Evolutionary conservation across 768 basidiomycete species (phyloP).

Genomic region (Punctularia strigosozonata): DNA sequence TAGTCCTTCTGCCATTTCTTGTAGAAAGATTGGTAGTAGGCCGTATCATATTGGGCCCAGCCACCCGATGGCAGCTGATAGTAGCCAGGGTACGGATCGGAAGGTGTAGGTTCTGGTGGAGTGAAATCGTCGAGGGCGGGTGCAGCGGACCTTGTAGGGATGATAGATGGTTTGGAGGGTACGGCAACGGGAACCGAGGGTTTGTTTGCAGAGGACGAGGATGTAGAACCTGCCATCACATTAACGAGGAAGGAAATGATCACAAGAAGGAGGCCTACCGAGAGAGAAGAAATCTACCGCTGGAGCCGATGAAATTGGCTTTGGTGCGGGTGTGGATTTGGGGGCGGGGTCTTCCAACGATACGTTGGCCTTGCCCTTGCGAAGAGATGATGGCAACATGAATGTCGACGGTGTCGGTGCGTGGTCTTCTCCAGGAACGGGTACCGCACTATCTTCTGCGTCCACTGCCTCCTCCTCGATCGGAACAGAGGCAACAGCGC

Average conservation of each 20-base stretch:
- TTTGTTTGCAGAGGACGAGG: conserved; percentile 12
- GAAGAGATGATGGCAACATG: conserved; percentile 49
- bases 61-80: conserved; percentile 72
- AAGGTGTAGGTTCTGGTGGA: conserved; percentile 61
- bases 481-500: conserved; percentile 11
- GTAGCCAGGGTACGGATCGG: conserved; percentile 79
- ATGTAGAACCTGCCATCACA: conserved; percentile 11
- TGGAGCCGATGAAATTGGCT: conserved; percentile 17
- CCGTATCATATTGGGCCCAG: conserved; percentile 66
- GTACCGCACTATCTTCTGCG: conserved; percentile 7
- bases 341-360: conserved; percentile 17
- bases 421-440: conserved; percentile 3
- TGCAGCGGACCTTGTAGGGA: conserved; percentile 44
- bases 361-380: conserved; percentile 44
- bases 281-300: conserved; percentile 61
- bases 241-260: background rate
- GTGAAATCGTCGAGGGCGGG: conserved; percentile 56
- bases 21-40: conserved; percentile 56
- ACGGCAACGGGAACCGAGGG: conserved; percentile 14
- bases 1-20: conserved; percentile 68
- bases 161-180: conserved; percentile 9
- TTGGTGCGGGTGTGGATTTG: conserved; percentile 7
- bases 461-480: conserved; percentile 16
- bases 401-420: conserved; percentile 22
- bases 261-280: conserved; percentile 23